Conservation (phyloP, 163 green algal species). For the Chlamydomonas reinhardtii region DNA sequence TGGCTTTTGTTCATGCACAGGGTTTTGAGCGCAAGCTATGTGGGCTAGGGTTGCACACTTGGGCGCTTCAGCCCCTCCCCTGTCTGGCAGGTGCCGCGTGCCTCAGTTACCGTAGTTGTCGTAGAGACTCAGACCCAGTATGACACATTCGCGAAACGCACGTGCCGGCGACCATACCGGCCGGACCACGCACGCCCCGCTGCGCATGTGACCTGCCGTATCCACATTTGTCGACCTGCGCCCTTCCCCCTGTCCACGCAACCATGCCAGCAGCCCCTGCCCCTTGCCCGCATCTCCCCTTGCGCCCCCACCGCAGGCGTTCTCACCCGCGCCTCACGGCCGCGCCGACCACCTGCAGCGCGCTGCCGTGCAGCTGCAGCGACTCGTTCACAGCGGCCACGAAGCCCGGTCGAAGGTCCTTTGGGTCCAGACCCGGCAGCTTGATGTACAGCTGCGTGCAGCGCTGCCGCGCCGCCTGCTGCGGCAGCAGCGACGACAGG, state of each 20-base stretch:
- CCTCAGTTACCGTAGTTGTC: neutral
- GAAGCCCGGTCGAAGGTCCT: constrained; percentile 12
- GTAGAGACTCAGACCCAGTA: no score
- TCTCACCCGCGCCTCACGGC: constrained; percentile 19
- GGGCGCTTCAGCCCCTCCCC: neutral
- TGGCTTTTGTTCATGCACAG: no score
- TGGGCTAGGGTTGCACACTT: neutral
- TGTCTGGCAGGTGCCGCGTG: no score
- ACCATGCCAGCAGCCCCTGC: no score
- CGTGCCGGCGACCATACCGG: no score
- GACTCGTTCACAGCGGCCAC: neutral
- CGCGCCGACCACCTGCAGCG: constrained; percentile 18
- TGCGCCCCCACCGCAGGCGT: neutral
- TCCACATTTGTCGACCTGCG: no score
- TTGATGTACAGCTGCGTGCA: constrained; percentile 34
- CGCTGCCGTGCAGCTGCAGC: constrained; percentile 12
- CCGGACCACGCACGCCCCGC: no score
- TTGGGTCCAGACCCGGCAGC: constrained; percentile 1
- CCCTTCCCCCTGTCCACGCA: no score
- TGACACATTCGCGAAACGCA: neutral
- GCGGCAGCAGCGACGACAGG: no score
- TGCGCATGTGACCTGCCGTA: no score
- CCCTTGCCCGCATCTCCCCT: neutral
- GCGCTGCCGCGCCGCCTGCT: neutral
- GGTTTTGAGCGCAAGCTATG: no score